These are phyloP conservation scores for Hericium coralloides DNA, from an alignment of 768 basidiomycete species.

Conservation along the genomic window DNA sequence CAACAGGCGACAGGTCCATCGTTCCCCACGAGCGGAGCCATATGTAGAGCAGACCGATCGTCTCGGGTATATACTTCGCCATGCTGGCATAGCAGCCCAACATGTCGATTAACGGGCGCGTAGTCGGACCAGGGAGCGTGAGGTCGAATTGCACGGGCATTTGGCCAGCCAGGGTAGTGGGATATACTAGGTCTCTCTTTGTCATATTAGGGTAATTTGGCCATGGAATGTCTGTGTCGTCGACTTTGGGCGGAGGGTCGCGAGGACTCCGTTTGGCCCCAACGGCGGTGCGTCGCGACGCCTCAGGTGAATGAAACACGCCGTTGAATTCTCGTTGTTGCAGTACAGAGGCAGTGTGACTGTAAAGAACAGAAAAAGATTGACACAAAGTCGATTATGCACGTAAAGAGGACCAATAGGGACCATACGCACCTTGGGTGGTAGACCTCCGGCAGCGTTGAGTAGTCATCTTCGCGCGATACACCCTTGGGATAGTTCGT, in stretches of 20 bases:
- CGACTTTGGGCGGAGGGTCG: neutral
- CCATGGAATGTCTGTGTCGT: constrained; percentile 5
- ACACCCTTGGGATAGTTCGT: too few relatives aligned
- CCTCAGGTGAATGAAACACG: neutral
- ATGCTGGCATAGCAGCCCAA: constrained; percentile 2
- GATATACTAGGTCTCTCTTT: constrained; percentile 8
- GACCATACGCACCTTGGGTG: too few relatives aligned
- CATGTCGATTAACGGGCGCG: constrained; percentile 1
- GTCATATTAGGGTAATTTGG: constrained; percentile 3
- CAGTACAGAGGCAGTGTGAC: too few relatives aligned
- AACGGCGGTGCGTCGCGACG: neutral
- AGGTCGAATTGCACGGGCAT: constrained; percentile 8
- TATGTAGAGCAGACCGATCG: constrained; percentile 5
- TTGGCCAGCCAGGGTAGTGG: constrained; percentile 4
- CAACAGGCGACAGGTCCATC: constrained; percentile 4
- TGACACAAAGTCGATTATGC: too few relatives aligned
- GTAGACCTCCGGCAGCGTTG: too few relatives aligned
- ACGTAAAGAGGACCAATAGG: too few relatives aligned
- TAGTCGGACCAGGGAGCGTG: constrained; percentile 7
- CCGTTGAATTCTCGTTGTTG: neutral
- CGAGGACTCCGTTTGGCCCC: neutral
- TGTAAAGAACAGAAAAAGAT: too few relatives aligned
- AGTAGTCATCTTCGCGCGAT: too few relatives aligned
- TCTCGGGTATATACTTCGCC: neutral
- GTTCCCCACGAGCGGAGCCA: constrained; percentile 13